These are phyloP conservation scores for Fusarium humuli DNA, from an alignment of 2,329 filamentous ascomycete genomes.

Conservation along the genomic window DNA sequence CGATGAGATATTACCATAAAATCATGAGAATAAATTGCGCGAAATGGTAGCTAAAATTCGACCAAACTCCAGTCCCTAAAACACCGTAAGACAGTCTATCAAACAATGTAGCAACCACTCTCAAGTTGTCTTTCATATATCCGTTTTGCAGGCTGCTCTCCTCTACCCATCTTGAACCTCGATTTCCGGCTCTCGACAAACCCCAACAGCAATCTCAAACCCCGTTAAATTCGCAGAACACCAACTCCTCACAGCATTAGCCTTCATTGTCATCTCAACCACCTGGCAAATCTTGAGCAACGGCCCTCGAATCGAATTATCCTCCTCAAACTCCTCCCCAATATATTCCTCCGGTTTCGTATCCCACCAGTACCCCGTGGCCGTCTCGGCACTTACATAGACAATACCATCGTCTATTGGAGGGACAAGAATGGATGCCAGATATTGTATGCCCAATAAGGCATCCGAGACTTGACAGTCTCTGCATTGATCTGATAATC, in stretches of 20 bases:
- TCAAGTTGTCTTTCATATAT: background rate
- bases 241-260: slow-evolving; percentile 7
- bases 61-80: background rate
- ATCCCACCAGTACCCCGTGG: no score
- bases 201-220: slow-evolving; percentile 2
- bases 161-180: background rate
- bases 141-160: background rate
- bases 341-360: background rate
- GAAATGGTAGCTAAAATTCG: background rate
- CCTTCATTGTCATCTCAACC: background rate
- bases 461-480: slow-evolving; percentile 3
- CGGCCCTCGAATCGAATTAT: background rate
- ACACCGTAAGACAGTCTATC: background rate
- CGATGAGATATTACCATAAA: background rate
- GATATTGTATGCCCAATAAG: background rate
- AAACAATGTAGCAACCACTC: background rate
- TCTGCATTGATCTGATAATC: slow-evolving; percentile 12
- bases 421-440: background rate
- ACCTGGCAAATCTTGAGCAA: background rate
- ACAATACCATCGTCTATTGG: background rate
- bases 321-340: background rate
- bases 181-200: background rate
- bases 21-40: background rate
- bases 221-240: background rate
- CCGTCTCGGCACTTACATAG: background rate